Evolutionary conservation across 768 basidiomycete genomes (phyloP).

Genomic region (Tulasnella sp.): DNA sequence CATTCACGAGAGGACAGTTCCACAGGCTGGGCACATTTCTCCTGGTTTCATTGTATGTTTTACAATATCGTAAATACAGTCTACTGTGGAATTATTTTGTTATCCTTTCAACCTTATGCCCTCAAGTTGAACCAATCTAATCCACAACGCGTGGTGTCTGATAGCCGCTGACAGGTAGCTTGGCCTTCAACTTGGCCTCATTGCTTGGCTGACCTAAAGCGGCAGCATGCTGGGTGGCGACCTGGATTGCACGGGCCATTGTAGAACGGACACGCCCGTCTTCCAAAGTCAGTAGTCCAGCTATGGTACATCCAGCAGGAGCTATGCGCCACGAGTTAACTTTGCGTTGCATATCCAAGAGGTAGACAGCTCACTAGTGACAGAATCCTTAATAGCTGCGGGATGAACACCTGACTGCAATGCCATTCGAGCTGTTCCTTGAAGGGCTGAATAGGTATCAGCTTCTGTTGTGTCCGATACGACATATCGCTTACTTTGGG

Average conservation of each 20-base stretch:
- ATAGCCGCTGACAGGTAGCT: slow-evolving; percentile 17
- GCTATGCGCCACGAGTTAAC: slow-evolving; percentile 47
- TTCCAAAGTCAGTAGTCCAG: slow-evolving; percentile 90
- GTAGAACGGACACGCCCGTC: slow-evolving; percentile 91
- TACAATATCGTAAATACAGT: not conserved
- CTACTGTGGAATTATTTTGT: not conserved
- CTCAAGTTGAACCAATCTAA: not conserved
- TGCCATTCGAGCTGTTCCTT: slow-evolving; percentile 95
- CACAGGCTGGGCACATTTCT: slow-evolving; percentile 6
- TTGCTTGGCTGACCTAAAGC: slow-evolving; percentile 71
- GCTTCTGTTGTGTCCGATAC: not conserved
- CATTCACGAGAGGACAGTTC: slow-evolving; percentile 9
- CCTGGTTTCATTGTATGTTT: not conserved
- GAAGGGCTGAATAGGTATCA: slow-evolving; percentile 58
- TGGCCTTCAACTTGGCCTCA: slow-evolving; percentile 33
- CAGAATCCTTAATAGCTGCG: slow-evolving; percentile 93
- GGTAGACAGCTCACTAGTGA: slow-evolving; percentile 68
- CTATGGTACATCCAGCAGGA: slow-evolving; percentile 97
- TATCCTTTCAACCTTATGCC: not conserved
- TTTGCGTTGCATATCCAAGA: slow-evolving; percentile 19
- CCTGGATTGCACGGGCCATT: slow-evolving; percentile 90
- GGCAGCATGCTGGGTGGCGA: slow-evolving; percentile 85
- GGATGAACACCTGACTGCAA: slow-evolving; percentile 87
- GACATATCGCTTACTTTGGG: slow-evolving; percentile 67
- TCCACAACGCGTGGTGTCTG: slow-evolving; percentile 21